Conservation (phyloP, 495 filamentous ascomycete genomes). For the Parathielavia hyrcaniae region DNA sequence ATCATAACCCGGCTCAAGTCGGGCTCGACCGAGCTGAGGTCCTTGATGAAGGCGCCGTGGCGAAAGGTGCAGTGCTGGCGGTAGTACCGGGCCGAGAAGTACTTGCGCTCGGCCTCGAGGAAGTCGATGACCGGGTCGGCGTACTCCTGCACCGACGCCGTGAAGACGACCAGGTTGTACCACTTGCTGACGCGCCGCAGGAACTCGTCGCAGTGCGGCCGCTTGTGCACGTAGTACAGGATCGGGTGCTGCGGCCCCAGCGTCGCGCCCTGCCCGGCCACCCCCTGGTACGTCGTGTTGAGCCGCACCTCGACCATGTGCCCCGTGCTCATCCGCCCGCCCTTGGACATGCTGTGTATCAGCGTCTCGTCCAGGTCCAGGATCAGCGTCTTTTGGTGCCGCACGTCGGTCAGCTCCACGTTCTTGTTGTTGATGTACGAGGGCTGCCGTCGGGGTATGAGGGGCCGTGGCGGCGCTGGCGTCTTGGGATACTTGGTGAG, state of each 20-base stretch:
- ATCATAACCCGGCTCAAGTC: constrained; percentile 98
- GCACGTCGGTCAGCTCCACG: constrained; percentile 40
- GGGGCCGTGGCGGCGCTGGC: constrained; percentile 78
- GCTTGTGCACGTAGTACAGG: constrained; percentile 96
- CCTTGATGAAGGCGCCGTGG: constrained; percentile 95
- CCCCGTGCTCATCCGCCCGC: constrained; percentile 88
- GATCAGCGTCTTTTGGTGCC: constrained; percentile 81
- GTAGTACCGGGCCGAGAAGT: constrained; percentile 87
- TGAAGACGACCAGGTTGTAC: constrained; percentile 98
- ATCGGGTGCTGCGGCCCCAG: constrained; percentile 89
- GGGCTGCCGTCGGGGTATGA: constrained; percentile 78
- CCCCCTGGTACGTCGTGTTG: constrained; percentile 54
- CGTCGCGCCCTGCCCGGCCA: constrained; percentile 57
- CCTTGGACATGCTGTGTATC: constrained; percentile 95
- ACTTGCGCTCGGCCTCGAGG: constrained; percentile 94
- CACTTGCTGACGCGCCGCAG: constrained; percentile 86
- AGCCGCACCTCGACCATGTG: constrained; percentile 99
- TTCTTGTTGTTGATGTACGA: constrained; percentile 57
- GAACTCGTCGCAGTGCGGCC: constrained; percentile 95
- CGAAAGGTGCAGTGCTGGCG: constrained; percentile 93
- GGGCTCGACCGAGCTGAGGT: constrained; percentile 90
- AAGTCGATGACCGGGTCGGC: constrained; percentile 98
- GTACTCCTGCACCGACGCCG: constrained; percentile 95
- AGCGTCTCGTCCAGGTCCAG: constrained; percentile 94
- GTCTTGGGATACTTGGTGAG: constrained; percentile 85